Conservation (phyloP, 768 basidiomycete genomes). For the Lentinula boryana region DNA sequence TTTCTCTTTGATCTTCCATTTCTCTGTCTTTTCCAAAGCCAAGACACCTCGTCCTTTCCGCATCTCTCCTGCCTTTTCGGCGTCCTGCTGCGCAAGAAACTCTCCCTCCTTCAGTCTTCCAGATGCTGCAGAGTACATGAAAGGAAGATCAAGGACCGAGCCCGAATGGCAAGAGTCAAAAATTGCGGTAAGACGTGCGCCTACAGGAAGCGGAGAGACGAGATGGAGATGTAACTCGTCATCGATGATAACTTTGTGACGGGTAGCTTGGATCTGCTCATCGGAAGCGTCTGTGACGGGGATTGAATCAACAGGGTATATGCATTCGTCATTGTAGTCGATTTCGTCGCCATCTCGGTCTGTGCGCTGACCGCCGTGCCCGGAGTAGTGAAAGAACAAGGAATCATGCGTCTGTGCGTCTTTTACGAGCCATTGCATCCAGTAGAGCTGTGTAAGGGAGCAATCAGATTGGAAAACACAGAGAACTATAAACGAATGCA, state of each 20-base stretch:
- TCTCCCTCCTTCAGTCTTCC: slow-evolving; percentile 4
- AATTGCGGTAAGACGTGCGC: slow-evolving; percentile 58
- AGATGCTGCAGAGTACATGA: slow-evolving; percentile 7
- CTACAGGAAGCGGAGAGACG: slow-evolving; percentile 51
- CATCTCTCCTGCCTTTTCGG: neutral
- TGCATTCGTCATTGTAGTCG: slow-evolving; percentile 53
- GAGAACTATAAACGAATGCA: neutral
- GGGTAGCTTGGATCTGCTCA: neutral
- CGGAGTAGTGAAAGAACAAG: slow-evolving; percentile 64
- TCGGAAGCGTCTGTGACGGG: neutral
- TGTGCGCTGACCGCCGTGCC: slow-evolving; percentile 62
- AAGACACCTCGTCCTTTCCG: neutral
- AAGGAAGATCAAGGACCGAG: slow-evolving; percentile 41
- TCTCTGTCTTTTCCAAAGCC: slow-evolving; percentile 4
- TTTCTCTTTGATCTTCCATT: neutral
- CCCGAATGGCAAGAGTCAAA: slow-evolving; percentile 57
- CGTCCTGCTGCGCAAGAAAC: neutral
- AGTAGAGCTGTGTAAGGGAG: neutral
- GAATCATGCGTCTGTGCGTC: slow-evolving; percentile 54
- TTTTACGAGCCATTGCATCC: slow-evolving; percentile 61
- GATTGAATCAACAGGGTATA: slow-evolving; percentile 3
- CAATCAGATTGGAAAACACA: neutral
- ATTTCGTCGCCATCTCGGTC: slow-evolving; percentile 55
- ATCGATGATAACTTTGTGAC: slow-evolving; percentile 24
- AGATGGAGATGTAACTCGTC: slow-evolving; percentile 54